A percentile compares a stretch with the other conserved stretches of the same genome.
These are phyloP conservation scores for Phycomyces nitens DNA, from an alignment of 192 early-diverging fungal genomes.

Conservation along the genomic window DNA sequence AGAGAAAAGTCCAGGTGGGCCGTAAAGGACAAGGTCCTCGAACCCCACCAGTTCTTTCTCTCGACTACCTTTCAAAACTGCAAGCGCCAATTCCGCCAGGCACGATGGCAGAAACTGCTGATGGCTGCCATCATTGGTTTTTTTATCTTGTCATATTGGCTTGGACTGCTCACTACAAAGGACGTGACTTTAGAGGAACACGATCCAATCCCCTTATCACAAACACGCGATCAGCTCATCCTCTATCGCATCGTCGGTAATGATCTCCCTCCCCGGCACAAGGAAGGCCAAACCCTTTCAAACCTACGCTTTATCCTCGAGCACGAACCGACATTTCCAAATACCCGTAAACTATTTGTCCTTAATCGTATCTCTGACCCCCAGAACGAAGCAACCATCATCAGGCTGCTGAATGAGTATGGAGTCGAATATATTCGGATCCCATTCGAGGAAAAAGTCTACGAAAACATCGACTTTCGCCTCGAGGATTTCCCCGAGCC, in stretches of 20 bases:
- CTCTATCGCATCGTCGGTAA: constrained; percentile 60
- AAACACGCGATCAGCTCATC: constrained; percentile 36
- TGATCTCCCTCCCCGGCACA: constrained; percentile 60
- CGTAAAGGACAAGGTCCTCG: constrained; percentile 15
- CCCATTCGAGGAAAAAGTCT: constrained; percentile 52
- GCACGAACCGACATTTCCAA: constrained; percentile 53
- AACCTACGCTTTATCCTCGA: constrained; percentile 59
- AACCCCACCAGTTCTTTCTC: constrained; percentile 2
- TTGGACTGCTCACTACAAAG: not conserved
- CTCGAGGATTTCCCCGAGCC: constrained; percentile 60
- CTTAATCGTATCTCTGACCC: constrained; percentile 59
- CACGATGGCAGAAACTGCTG: constrained; percentile 14
- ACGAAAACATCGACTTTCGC: constrained; percentile 52
- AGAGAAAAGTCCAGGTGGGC: not conserved
- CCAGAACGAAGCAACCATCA: constrained; percentile 51
- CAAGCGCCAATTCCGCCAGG: constrained; percentile 1
- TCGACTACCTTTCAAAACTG: not conserved
- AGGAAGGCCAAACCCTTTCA: constrained; percentile 55
- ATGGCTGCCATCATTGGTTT: not conserved
- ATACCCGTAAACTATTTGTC: constrained; percentile 56
- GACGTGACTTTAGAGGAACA: not conserved
- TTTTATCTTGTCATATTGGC: constrained; percentile 13
- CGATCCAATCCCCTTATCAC: too few species aligned
- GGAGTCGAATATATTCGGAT: constrained; percentile 53
- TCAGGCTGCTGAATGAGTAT: constrained; percentile 47